Percentiles rank a stretch among this genome's conserved stretches.
Conservation (phyloP, 2,329 filamentous ascomycete genomes). For the Pseudogymnoascus verrucosus region DNA sequence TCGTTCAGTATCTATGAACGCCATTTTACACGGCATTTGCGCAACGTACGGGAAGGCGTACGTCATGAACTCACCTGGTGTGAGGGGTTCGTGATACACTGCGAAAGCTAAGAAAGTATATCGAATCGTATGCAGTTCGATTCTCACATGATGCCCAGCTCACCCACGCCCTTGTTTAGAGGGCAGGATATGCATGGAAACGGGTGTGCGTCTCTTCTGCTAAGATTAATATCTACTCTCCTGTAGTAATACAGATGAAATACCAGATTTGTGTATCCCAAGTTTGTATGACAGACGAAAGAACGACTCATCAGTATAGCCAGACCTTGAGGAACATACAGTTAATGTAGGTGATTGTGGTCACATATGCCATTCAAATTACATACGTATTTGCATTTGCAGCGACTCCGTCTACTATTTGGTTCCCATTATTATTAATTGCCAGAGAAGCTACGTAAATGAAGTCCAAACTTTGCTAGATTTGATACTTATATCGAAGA, state of each 20-base stretch:
- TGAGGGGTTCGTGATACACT: neutral
- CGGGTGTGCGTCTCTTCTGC: neutral
- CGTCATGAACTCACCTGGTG: neutral
- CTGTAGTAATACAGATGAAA: neutral
- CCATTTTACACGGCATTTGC: neutral
- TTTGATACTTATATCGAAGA: neutral
- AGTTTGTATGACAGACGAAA: neutral
- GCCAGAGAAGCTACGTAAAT: neutral
- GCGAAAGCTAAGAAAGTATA: neutral
- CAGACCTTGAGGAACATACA: neutral
- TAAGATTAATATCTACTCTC: neutral
- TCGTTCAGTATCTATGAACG: neutral
- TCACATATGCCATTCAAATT: neutral
- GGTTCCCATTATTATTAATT: neutral
- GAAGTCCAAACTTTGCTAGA: neutral
- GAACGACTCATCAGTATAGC: neutral
- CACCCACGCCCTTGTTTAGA: neutral
- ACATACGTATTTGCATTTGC: neutral
- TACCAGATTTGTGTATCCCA: neutral
- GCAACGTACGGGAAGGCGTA: neutral
- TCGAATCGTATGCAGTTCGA: neutral
- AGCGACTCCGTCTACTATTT: neutral
- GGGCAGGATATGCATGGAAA: neutral
- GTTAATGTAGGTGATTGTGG: neutral
- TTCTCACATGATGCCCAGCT: constrained; percentile 4